Conservation (phyloP, 2,329 filamentous ascomycete genomes). For the Thelonectria rubi region DNA sequence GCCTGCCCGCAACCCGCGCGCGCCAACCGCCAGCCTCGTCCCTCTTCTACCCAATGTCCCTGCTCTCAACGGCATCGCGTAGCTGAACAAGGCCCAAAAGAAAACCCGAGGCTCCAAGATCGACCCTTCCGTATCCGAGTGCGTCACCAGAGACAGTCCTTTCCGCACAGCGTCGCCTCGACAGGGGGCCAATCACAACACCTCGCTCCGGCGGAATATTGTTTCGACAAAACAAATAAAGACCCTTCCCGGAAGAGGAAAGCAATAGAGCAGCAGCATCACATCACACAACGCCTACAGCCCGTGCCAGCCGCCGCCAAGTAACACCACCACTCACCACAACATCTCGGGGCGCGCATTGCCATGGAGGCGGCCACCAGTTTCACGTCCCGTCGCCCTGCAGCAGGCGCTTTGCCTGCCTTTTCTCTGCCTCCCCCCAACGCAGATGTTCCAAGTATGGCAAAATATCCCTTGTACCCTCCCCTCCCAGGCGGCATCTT, state of each 20-base stretch:
- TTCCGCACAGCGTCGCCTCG: no score
- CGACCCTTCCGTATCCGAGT: no score
- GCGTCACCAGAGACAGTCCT: no score
- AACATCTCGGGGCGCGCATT: constrained; percentile 16
- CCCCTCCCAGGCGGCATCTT: constrained; percentile 34
- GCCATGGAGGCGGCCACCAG: constrained; percentile 45
- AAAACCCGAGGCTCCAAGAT: no score
- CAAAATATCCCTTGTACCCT: constrained; percentile 38
- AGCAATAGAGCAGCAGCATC: constrained; percentile 11
- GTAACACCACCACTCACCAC: constrained; percentile 21
- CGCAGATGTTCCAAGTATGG: constrained; percentile 50
- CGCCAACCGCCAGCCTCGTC: no score
- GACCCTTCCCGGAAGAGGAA: neutral
- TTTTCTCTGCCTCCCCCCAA: constrained; percentile 50
- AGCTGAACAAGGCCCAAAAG: no score
- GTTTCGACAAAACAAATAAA: constrained; percentile 2
- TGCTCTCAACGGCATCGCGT: no score
- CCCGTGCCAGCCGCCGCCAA: constrained; percentile 2
- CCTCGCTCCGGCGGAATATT: no score
- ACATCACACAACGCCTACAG: constrained; percentile 2
- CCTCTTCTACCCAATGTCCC: no score
- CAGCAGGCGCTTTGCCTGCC: constrained; percentile 46
- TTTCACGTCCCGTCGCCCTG: constrained; percentile 48
- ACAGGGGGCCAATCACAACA: no score
- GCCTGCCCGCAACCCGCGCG: no score